Evolutionary conservation across 2,329 filamentous ascomycete species (phyloP).

Genomic region (Alternaria sp.): DNA sequence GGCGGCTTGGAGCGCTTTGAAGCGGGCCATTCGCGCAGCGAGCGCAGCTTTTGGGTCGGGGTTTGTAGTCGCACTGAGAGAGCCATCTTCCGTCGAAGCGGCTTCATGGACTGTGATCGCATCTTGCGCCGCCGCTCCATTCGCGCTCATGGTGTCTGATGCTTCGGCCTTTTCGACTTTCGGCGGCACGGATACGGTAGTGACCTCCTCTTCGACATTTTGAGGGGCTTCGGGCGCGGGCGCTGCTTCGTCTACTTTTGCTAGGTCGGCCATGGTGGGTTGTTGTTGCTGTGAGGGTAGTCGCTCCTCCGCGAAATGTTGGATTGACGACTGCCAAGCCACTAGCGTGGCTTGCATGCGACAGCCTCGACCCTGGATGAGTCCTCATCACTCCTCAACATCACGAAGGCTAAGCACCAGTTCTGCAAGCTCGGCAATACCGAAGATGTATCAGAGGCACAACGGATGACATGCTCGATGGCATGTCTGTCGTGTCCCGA

Average conservation of each 20-base stretch:
- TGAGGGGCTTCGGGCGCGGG: not conserved
- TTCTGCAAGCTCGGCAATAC: not conserved
- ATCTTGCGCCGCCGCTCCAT: slow-evolving; percentile 8
- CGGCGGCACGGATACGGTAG: not conserved
- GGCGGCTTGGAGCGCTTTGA: slow-evolving; percentile 85
- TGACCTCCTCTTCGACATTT: not conserved
- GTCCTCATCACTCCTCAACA: not conserved
- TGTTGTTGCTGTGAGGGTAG: not conserved
- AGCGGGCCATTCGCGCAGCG: slow-evolving; percentile 66
- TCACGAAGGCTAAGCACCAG: not conserved
- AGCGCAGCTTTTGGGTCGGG: slow-evolving; percentile 41
- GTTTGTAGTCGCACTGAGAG: slow-evolving; percentile 5
- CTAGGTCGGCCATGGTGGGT: slow-evolving; percentile 30
- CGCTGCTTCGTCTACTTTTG: slow-evolving; percentile 13
- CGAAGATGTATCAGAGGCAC: not conserved
- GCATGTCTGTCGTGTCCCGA: not conserved
- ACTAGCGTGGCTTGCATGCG: slow-evolving; percentile 7
- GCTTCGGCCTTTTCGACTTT: slow-evolving; percentile 5
- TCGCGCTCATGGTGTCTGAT: slow-evolving; percentile 8
- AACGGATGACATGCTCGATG: not conserved
- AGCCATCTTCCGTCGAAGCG: slow-evolving; percentile 3
- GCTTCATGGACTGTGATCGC: not conserved
- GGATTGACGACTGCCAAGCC: slow-evolving; percentile 24
- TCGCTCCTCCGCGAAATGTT: slow-evolving; percentile 12
- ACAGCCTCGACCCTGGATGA: not conserved